These are phyloP conservation scores for Globisporangium polare DNA, from an alignment of 352 stramenopile species.

Conservation along the genomic window DNA sequence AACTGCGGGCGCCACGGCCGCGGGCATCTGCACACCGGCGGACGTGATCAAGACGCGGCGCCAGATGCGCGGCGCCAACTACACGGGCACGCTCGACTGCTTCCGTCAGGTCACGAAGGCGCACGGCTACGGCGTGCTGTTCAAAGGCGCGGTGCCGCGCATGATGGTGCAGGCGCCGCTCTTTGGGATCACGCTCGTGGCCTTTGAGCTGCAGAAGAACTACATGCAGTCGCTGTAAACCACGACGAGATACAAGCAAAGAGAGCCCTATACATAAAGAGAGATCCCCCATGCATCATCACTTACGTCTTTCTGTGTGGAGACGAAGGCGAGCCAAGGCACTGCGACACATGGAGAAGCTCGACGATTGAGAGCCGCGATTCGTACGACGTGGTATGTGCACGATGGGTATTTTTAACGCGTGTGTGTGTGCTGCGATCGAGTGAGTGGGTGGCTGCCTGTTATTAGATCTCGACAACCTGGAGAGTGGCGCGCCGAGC, in stretches of 20 bases:
- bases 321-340: too few species aligned
- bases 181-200: conserved; percentile 80
- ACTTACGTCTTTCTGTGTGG: too few species aligned
- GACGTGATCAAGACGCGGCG: conserved; percentile 91
- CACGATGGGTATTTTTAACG: too few species aligned
- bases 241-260: not conserved
- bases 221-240: conserved; percentile 69
- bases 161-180: conserved; percentile 87
- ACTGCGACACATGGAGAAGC: too few species aligned
- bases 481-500: too few species aligned
- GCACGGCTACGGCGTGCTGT: conserved; percentile 79
- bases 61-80: conserved; percentile 76
- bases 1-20: conserved; percentile 54
- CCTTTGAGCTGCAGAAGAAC: conserved; percentile 88
- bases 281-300: too few species aligned
- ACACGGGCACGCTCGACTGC: conserved; percentile 84
- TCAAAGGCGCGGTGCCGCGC: conserved; percentile 79
- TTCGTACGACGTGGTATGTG: too few species aligned
- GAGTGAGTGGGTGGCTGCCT: too few species aligned
- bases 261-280: not conserved
- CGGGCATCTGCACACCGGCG: conserved; percentile 51
- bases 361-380: too few species aligned
- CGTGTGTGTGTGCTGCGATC: too few species aligned
- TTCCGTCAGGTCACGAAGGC: conserved; percentile 67
- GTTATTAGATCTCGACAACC: too few species aligned